These are phyloP conservation scores for Kluyveromyces siamensis DNA, from an alignment of 805 yeast species.

Conservation along the genomic window DNA sequence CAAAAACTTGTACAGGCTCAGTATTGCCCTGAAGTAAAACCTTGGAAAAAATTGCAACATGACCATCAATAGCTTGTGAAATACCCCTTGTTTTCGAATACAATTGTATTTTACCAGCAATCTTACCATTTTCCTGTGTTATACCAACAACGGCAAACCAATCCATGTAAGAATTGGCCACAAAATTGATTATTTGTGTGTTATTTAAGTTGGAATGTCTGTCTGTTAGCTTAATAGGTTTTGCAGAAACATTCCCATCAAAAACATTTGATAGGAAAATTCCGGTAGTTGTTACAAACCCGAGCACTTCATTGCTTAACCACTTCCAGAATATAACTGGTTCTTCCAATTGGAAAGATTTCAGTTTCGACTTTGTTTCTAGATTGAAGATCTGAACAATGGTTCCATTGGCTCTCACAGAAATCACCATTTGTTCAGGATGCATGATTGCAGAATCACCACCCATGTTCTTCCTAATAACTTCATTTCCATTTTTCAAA, in stretches of 20 bases:
- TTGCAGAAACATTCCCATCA: slow-evolving; percentile 64
- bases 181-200: slow-evolving; percentile 86
- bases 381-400: slow-evolving; percentile 91
- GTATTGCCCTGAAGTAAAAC: slow-evolving; percentile 66
- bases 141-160: slow-evolving; percentile 97
- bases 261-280: slow-evolving; percentile 77
- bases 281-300: slow-evolving; percentile 71
- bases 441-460: slow-evolving; percentile 98
- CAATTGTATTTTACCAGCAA: slow-evolving; percentile 93
- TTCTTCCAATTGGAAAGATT: slow-evolving; percentile 75
- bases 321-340: slow-evolving; percentile 96
- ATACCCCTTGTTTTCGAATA: slow-evolving; percentile 81
- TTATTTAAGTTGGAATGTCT: slow-evolving; percentile 73
- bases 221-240: slow-evolving; percentile 75
- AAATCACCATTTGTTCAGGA: slow-evolving; percentile 80
- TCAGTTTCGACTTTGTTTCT: slow-evolving; percentile 77
- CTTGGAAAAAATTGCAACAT: slow-evolving; percentile 83
- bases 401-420: slow-evolving; percentile 92
- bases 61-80: slow-evolving; percentile 97
- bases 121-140: slow-evolving; percentile 85
- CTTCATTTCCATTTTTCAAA: slow-evolving; percentile 64
- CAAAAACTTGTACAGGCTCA: slow-evolving; percentile 71
- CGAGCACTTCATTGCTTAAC: slow-evolving; percentile 65
- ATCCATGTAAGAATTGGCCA: slow-evolving; percentile 65
- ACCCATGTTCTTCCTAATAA: slow-evolving; percentile 85